phyloP scores from a whole-genome alignment of 768 basidiomycete genomes.

The Suillus hirtellus region DNA sequence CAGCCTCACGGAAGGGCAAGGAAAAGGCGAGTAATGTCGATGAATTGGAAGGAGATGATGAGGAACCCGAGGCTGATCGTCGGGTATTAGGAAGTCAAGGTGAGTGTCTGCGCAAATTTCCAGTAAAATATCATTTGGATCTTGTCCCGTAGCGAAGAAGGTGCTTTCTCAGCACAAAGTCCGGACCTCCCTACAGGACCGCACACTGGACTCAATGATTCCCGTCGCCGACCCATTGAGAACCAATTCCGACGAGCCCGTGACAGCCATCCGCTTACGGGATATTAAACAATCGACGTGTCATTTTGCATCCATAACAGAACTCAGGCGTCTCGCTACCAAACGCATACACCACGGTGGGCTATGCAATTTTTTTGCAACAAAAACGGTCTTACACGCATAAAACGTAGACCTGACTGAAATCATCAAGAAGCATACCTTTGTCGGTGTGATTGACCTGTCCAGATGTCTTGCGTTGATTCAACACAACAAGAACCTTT shows the following conservation, averaged over 20 bases:
- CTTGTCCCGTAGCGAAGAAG: conserved; percentile 23
- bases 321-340: conserved; percentile 57
- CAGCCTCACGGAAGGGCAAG: too few species aligned
- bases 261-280: conserved; percentile 32
- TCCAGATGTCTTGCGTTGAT: conserved; percentile 74
- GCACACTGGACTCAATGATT: conserved; percentile 96
- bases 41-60: too few species aligned
- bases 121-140: too few species aligned
- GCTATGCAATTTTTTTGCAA: conserved; percentile 21
- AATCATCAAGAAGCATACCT: conserved; percentile 83
- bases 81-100: too few species aligned
- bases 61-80: too few species aligned
- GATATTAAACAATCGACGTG: conserved; percentile 79
- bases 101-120: too few species aligned
- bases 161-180: conserved; percentile 80
- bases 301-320: conserved; percentile 70
- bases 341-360: conserved; percentile 72
- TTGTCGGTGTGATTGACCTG: conserved; percentile 89
- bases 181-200: conserved; percentile 80
- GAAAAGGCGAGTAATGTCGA: too few species aligned
- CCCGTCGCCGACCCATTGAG: conserved; percentile 60
- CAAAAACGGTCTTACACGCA: not conserved
- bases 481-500: conserved; percentile 87
- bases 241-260: conserved; percentile 27
- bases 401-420: conserved; percentile 66